Conservation (phyloP, 768 basidiomycete species). For the Pleurotus platypus region DNA sequence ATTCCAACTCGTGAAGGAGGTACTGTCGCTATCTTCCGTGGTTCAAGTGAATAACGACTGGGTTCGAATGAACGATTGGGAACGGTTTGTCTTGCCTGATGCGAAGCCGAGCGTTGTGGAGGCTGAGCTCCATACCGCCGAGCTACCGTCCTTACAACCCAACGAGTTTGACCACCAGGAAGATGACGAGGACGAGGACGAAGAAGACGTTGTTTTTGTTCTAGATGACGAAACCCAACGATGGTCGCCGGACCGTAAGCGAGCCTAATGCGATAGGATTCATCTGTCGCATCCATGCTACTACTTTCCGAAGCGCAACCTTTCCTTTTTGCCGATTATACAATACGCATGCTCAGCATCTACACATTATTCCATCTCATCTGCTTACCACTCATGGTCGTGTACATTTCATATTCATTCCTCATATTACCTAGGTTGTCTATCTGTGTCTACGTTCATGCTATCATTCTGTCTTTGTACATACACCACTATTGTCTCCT, state of each 20-base stretch:
- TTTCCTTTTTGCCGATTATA: too few relatives aligned
- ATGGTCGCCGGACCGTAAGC: slow-evolving; percentile 26
- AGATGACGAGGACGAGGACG: slow-evolving; percentile 57
- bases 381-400: slow-evolving; percentile 6
- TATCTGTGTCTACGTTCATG: slow-evolving; percentile 1
- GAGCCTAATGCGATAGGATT: slow-evolving; percentile 5
- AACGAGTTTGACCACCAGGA: slow-evolving; percentile 25
- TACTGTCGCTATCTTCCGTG: slow-evolving; percentile 59
- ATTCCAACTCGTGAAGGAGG: slow-evolving; percentile 60
- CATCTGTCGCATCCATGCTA: too few relatives aligned
- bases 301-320: too few relatives aligned
- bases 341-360: not conserved
- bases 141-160: slow-evolving; percentile 2
- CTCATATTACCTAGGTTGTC: not conserved
- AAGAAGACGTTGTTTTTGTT: slow-evolving; percentile 78
- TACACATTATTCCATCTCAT: not conserved
- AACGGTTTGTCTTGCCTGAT: slow-evolving; percentile 57
- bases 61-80: slow-evolving; percentile 72
- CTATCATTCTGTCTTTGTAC: slow-evolving; percentile 2
- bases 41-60: slow-evolving; percentile 68
- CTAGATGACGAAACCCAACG: slow-evolving; percentile 45
- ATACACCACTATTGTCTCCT: not conserved
- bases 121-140: slow-evolving; percentile 11
- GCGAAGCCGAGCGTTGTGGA: slow-evolving; percentile 49
- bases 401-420: not conserved